Conservation (phyloP, 371 early-diverging fungal species). For the Syncephalis fuscata region DNA sequence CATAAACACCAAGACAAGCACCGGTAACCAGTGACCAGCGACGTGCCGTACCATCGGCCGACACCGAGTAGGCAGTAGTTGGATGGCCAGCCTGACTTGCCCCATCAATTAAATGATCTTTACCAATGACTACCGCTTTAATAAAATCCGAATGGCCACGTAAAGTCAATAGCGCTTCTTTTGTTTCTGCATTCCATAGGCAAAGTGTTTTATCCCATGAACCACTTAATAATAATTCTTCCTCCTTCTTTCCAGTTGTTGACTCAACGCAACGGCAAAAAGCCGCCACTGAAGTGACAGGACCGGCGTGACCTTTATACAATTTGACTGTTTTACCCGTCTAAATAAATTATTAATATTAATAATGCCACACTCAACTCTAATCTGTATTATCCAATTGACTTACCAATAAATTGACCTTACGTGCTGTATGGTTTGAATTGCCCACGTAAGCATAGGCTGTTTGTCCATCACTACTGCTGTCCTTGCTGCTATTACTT, state of each 20-base stretch:
- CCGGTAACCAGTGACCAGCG: constrained; percentile 51
- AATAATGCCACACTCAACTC: not conserved
- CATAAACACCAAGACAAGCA: constrained; percentile 37
- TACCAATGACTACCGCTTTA: constrained; percentile 27
- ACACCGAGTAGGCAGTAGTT: constrained; percentile 21
- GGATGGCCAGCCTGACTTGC: constrained; percentile 56
- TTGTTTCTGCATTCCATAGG: constrained; percentile 42
- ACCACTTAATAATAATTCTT: constrained; percentile 48
- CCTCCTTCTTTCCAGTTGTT: no score
- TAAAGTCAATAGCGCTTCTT: constrained; percentile 31
- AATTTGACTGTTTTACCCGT: constrained; percentile 35
- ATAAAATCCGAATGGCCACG: constrained; percentile 54
- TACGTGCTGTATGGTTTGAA: constrained; percentile 6
- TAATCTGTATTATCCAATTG: not conserved
- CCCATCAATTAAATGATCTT: constrained; percentile 26
- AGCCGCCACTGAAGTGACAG: constrained; percentile 50
- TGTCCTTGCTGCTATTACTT: no score
- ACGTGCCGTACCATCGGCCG: constrained; percentile 44
- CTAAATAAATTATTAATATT: constrained; percentile 12
- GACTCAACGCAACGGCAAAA: constrained; percentile 17
- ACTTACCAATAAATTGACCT: constrained; percentile 8
- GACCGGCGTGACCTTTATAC: constrained; percentile 66
- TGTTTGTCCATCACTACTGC: not conserved
- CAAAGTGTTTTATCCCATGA: constrained; percentile 70
- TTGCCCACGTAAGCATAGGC: constrained; percentile 7